phyloP scores from a whole-genome alignment of 139 green algal genomes.

The Chlamydomonas incerta region DNA sequence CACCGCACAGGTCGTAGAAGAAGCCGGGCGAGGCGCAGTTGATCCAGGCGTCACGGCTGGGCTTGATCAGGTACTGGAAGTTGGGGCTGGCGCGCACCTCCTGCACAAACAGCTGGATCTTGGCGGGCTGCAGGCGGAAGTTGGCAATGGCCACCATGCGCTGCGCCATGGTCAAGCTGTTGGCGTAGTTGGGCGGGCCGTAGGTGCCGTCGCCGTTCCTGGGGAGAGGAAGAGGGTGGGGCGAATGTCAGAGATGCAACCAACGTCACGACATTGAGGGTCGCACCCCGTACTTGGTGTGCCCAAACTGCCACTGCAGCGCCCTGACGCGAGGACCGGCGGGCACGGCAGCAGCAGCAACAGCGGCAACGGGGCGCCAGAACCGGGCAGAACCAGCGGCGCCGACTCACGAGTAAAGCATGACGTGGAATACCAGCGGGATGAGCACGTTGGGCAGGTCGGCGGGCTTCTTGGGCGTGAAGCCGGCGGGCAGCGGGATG shows the following conservation, averaged over 20 bases:
- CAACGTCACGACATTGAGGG: too few species aligned
- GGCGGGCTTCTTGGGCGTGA: neutral
- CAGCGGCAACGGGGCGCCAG: neutral
- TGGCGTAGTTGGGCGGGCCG: neutral
- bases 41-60: neutral
- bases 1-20: neutral
- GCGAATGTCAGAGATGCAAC: too few species aligned
- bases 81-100: neutral
- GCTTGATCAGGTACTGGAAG: neutral
- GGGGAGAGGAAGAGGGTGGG: neutral
- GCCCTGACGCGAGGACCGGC: too few species aligned
- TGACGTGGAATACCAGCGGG: slow-evolving; percentile 2
- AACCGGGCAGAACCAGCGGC: neutral
- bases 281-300: too few species aligned
- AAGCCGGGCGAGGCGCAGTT: neutral
- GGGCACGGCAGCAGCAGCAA: too few species aligned
- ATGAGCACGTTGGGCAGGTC: neutral
- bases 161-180: neutral
- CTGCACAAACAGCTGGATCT: neutral
- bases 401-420: slow-evolving; percentile 3
- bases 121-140: slow-evolving; percentile 9
- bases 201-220: slow-evolving; percentile 5
- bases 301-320: too few species aligned
- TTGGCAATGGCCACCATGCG: slow-evolving; percentile 15
- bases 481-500: slow-evolving; percentile 8